Conservation (phyloP, 805 yeast genomes). For the Candida coquimbonensis region DNA sequence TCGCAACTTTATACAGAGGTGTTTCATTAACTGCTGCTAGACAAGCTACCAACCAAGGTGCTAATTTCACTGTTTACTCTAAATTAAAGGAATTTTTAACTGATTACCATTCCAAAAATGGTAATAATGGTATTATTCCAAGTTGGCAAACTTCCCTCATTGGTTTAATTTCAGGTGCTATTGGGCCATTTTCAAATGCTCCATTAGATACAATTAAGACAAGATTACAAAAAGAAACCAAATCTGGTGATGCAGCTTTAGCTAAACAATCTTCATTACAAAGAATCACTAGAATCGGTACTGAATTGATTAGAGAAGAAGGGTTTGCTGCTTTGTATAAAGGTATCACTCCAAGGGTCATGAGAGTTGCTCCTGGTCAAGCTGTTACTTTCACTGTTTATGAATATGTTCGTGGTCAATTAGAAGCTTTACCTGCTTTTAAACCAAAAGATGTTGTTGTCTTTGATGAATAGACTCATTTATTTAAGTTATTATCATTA, state of each 20-base stretch:
- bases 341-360: conserved; percentile 97
- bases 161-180: conserved; percentile 91
- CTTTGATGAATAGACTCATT: conserved; percentile 24
- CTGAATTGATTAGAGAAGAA: conserved; percentile 77
- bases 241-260: conserved; percentile 31
- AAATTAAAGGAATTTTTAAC: conserved; percentile 68
- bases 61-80: conserved; percentile 92
- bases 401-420: conserved; percentile 70
- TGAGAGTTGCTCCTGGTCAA: conserved; percentile 99
- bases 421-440: conserved; percentile 36
- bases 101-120: conserved; percentile 44
- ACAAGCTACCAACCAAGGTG: conserved; percentile 98
- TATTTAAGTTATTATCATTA: too few relatives aligned
- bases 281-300: conserved; percentile 75
- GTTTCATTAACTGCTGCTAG: conserved; percentile 94
- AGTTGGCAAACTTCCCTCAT: conserved; percentile 90
- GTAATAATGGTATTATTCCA: conserved; percentile 48
- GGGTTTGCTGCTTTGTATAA: conserved; percentile 86
- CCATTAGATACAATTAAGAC: conserved; percentile 97
- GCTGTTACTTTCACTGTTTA: conserved; percentile 97
- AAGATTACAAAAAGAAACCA: conserved; percentile 87
- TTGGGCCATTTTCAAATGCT: conserved; percentile 96
- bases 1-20: conserved; percentile 84
- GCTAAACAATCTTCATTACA: conserved; percentile 56
- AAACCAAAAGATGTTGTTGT: conserved; percentile 21